Evolutionary conservation across 441 rosid species (phyloP).

Genomic region (Bruguiera hainesii): DNA sequence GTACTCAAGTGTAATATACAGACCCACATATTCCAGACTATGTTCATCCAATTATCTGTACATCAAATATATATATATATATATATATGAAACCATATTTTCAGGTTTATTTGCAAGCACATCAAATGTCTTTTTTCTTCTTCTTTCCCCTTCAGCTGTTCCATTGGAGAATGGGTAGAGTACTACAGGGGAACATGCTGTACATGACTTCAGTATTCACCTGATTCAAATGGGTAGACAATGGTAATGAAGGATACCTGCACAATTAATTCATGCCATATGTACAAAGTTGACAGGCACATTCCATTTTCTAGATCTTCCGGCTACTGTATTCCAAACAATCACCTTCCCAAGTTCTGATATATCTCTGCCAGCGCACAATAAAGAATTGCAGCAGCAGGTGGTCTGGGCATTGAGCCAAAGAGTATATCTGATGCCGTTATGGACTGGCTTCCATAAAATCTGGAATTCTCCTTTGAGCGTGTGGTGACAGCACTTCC

Average conservation of each 20-base stretch:
- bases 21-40: too few relatives aligned
- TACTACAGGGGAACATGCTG: neutral
- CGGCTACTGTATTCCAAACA: neutral
- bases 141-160: too few relatives aligned
- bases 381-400: constrained; percentile 82
- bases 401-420: constrained; percentile 80
- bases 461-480: constrained; percentile 35
- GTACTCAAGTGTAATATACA: too few relatives aligned
- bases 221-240: neutral
- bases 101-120: too few relatives aligned
- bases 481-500: constrained; percentile 57
- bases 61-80: too few relatives aligned
- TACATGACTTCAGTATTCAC: neutral
- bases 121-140: too few relatives aligned
- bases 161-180: neutral
- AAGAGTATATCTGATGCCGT: constrained; percentile 73
- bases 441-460: constrained; percentile 82
- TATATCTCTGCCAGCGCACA: constrained; percentile 65
- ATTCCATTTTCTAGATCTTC: neutral
- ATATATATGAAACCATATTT: too few relatives aligned
- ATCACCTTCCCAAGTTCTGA: constrained; percentile 49
- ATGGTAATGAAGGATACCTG: neutral
- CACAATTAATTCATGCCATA: too few relatives aligned
- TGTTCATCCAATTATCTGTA: too few relatives aligned
- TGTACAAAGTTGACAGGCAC: neutral